Evolutionary conservation across 2,329 filamentous ascomycete species (phyloP).

Genomic region (Diaporthe amygdali): DNA sequence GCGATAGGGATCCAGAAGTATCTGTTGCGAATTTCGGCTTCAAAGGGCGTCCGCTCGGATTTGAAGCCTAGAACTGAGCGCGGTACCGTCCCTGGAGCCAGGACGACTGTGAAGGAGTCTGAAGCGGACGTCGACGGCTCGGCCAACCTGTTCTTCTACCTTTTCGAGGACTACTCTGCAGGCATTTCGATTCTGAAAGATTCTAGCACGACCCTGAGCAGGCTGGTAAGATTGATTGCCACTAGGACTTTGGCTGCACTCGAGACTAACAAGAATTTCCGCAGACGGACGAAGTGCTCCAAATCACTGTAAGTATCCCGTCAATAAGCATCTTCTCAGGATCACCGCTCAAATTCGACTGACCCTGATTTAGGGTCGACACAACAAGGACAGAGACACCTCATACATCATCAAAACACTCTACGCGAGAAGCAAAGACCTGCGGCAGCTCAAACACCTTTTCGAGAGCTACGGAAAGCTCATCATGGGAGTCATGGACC

Average conservation of each 20-base stretch:
- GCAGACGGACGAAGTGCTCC: slow-evolving; percentile 42
- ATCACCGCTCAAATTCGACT: slow-evolving; percentile 17
- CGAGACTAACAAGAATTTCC: background rate
- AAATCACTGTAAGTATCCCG: slow-evolving; percentile 37
- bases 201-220: slow-evolving; percentile 51
- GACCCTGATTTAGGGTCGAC: slow-evolving; percentile 21
- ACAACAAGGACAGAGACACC: slow-evolving; percentile 44
- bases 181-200: slow-evolving; percentile 59
- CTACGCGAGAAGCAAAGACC: slow-evolving; percentile 64
- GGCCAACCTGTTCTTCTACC: slow-evolving; percentile 68
- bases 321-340: background rate
- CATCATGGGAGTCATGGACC: slow-evolving; percentile 61
- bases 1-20: slow-evolving; percentile 41
- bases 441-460: slow-evolving; percentile 64
- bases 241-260: background rate
- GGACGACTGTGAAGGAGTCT: slow-evolving; percentile 28
- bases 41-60: slow-evolving; percentile 43
- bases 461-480: slow-evolving; percentile 66
- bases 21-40: slow-evolving; percentile 46
- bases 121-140: slow-evolving; percentile 52
- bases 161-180: slow-evolving; percentile 70
- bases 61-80: slow-evolving; percentile 21
- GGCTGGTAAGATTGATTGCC: slow-evolving; percentile 45
- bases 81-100: slow-evolving; percentile 1
- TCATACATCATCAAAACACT: slow-evolving; percentile 61